Conservation (phyloP, 164 flowering plant species). For the Liquidambar formosana region DNA sequence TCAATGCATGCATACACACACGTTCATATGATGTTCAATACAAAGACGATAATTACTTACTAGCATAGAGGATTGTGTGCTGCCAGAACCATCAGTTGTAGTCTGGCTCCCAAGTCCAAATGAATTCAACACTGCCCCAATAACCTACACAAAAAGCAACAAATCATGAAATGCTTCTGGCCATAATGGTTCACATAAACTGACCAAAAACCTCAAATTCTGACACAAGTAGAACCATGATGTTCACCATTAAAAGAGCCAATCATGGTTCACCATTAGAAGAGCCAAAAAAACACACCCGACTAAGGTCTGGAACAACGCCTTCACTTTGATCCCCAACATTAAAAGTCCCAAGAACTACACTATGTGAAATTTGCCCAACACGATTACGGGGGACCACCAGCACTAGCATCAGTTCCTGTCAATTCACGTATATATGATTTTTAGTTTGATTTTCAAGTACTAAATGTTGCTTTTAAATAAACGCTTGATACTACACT, state of each 20-base stretch:
- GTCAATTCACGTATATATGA: conserved; percentile 8
- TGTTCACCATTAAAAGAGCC: background rate
- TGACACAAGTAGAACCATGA: background rate
- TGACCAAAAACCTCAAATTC: background rate
- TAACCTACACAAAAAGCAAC: conserved; percentile 52
- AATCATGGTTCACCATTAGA: too few species aligned
- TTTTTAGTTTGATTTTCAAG: background rate
- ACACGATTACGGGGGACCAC: conserved; percentile 61
- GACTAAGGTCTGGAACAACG: conserved; percentile 62
- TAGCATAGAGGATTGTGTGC: conserved; percentile 31
- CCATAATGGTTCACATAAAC: background rate
- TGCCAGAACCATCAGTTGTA: conserved; percentile 32
- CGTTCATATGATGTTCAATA: too few species aligned
- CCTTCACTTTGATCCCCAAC: conserved; percentile 86
- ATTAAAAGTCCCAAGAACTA: conserved; percentile 87
- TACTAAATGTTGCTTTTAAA: background rate
- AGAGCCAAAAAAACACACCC: conserved; percentile 43
- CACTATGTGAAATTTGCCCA: conserved; percentile 88
- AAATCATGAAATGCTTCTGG: background rate
- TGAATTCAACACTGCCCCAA: conserved; percentile 87
- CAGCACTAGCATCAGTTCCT: conserved; percentile 63
- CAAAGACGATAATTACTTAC: conserved; percentile 38
- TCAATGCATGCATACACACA: background rate
- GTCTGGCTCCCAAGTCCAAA: conserved; percentile 66
- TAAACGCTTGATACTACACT: background rate